Percentiles rank a stretch among this genome's conserved stretches.
These are phyloP conservation scores for Mucor racemosus DNA, from an alignment of 371 early-diverging fungal genomes.

Conservation along the genomic window DNA sequence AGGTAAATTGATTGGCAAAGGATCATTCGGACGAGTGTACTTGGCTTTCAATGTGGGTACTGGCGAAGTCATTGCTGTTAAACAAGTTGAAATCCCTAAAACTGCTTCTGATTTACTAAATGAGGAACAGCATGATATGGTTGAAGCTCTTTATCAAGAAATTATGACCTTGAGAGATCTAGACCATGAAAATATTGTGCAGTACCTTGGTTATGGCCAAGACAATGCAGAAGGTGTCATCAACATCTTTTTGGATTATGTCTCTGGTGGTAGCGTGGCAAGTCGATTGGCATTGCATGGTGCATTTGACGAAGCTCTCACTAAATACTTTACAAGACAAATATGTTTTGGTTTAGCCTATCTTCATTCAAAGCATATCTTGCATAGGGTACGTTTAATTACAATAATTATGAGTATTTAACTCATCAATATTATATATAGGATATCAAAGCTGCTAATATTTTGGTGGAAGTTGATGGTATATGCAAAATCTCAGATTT, in stretches of 20 bases:
- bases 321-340: conserved; percentile 86
- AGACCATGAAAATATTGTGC: conserved; percentile 84
- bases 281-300: conserved; percentile 73
- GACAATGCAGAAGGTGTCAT: conserved; percentile 66
- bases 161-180: conserved; percentile 85
- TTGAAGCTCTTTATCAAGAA: conserved; percentile 77
- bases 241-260: conserved; percentile 93
- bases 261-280: conserved; percentile 83
- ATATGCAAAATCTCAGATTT: conserved; percentile 97
- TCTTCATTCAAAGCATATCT: conserved; percentile 87
- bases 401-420: too few relatives aligned
- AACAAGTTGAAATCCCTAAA: conserved; percentile 81
- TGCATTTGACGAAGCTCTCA: conserved; percentile 72
- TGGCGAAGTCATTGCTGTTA: conserved; percentile 93
- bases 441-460: conserved; percentile 98
- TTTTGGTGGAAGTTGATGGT: conserved; percentile 82
- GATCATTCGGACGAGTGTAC: conserved; percentile 95
- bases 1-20: conserved; percentile 92
- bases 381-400: conserved; percentile 65
- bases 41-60: conserved; percentile 82
- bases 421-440: conserved; percentile 8
- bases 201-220: conserved; percentile 75
- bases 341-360: conserved; percentile 87
- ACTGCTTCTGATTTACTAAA: conserved; percentile 29
- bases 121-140: conserved; percentile 44